Evolutionary conservation across 768 basidiomycete species (phyloP), one percentile per base, ranked within the genome.

Genomic region (Crucibulum laeve): DNA sequence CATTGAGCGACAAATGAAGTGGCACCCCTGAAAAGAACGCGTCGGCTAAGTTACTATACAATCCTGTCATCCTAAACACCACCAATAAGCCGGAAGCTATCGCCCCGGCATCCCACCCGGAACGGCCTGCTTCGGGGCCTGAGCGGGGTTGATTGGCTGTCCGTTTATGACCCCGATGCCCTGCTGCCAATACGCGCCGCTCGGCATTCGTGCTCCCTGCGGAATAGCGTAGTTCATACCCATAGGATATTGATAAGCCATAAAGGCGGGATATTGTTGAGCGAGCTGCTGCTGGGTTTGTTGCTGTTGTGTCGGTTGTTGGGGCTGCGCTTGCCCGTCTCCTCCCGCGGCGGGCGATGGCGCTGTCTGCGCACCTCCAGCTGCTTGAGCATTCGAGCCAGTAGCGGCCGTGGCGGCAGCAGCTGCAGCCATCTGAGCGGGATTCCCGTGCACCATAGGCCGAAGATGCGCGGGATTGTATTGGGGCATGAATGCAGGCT

Each of bases 401-500:
- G 43, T 23, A 38, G 43, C 36, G 22, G 50, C 52, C 17, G 61
- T 56, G 18, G 46, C 52, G 28, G 50, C 45, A 33, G 50, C 35
- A 28, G 53, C 40, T 30, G 52, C 43, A 32, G 53, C 36, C 30
- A 54, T 22, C 35, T 60, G 45, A 53, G 58, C 5, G 60, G 48
- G 28, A 55, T 61, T 21, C 51, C 8, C 42, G 24, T 57, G 62
- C 22, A 61, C 55, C 42, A 63, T 38, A 1, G 65, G 55, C 18
- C 69, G 64, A 42, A 62, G 49, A 17, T 65, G 68, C 4, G 64
- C 34, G 4, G 64, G 61, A 37, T 54, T 68, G 46, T 68, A 70
- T 45, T 63, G 61, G 13, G 58, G 39, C 24, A 47, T 47, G 44
- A 62, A 49, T 43, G 52, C 53, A n/a, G 32, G 37, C 4, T 56